Conservation (phyloP, 176 grass and related monocot species). For the Musa beccarii region DNA sequence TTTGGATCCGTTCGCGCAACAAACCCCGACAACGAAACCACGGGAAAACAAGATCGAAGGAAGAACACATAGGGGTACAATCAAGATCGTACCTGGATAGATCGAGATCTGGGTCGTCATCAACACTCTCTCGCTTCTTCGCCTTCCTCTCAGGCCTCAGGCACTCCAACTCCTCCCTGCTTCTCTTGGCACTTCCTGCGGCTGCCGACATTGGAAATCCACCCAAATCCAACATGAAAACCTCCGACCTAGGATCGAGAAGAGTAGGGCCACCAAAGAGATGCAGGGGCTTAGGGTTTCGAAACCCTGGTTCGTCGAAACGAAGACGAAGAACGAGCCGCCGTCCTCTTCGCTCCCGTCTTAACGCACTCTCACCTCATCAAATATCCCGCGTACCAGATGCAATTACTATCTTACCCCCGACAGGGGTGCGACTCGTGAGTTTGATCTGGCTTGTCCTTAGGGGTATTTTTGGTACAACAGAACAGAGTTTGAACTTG, state of each 20-base stretch:
- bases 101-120: conserved; percentile 11
- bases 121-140: not conserved
- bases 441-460: too few species aligned
- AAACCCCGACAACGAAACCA: too few species aligned
- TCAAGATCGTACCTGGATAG: conserved; percentile 9
- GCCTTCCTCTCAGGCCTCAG: conserved; percentile 2
- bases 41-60: not conserved
- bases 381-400: not conserved
- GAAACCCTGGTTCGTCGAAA: not conserved
- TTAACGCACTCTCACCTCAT: not conserved
- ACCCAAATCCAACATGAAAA: conserved; percentile 2
- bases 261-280: not conserved
- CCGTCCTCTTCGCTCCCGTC: not conserved
- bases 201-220: conserved; percentile 1
- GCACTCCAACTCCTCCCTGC: conserved; percentile 5
- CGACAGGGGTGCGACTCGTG: not conserved
- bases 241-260: too few species aligned
- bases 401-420: not conserved
- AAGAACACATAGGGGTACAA: not conserved
- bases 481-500: too few species aligned
- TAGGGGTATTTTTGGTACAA: not conserved
- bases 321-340: not conserved
- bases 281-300: not conserved
- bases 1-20: not conserved
- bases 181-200: conserved; percentile 6